Conservation (phyloP, 2,329 filamentous ascomycete species). For the Fusarium veterinarium region DNA sequence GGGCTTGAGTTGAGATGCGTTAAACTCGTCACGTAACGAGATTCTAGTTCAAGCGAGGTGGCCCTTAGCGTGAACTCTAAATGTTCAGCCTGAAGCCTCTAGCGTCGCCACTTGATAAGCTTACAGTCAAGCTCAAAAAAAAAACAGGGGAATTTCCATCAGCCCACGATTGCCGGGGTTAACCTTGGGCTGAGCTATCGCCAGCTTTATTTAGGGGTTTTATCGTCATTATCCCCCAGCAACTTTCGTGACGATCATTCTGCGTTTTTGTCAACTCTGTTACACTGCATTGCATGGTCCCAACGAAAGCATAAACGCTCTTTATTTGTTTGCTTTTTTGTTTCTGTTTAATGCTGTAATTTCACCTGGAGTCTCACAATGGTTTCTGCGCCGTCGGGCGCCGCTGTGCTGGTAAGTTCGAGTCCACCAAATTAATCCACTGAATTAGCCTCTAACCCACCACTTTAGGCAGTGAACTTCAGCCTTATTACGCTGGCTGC, state of each 20-base stretch:
- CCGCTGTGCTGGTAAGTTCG: constrained; percentile 9
- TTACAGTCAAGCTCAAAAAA: neutral
- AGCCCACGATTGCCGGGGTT: neutral
- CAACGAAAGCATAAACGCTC: neutral
- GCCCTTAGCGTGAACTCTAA: neutral
- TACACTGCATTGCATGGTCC: neutral
- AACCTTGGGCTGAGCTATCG: neutral
- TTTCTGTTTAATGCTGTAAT: neutral
- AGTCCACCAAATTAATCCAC: neutral
- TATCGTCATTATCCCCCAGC: neutral
- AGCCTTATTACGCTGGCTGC: neutral
- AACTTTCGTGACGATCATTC: neutral
- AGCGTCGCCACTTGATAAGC: constrained; percentile 3
- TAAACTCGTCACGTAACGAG: neutral
- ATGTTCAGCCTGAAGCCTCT: neutral
- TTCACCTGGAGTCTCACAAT: neutral
- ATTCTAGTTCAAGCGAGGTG: neutral
- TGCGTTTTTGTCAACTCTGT: neutral
- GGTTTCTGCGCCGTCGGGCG: constrained; percentile 15
- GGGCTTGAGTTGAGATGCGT: neutral
- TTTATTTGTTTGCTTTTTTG: neutral
- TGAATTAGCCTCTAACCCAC: neutral
- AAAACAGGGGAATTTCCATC: neutral
- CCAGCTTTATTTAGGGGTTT: neutral
- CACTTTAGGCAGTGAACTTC: neutral